Conservation (phyloP, 139 green algal species). For the Bryopsis sp. region DNA sequence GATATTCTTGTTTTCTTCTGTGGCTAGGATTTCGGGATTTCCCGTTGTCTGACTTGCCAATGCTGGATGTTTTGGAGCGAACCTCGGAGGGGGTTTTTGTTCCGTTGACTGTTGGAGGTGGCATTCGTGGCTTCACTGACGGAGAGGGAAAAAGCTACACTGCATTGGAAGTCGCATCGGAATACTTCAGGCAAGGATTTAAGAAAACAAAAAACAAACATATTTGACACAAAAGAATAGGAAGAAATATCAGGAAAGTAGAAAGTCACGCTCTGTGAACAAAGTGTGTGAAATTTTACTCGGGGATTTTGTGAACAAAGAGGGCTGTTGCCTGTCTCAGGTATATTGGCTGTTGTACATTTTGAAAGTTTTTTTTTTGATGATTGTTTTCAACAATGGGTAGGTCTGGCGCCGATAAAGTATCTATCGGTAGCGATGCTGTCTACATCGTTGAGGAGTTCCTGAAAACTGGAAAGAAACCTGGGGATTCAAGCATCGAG, state of each 20-base stretch:
- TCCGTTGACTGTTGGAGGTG: constrained; percentile 93
- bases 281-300: too few species aligned
- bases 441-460: constrained; percentile 63
- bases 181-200: constrained; percentile 95
- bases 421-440: constrained; percentile 93
- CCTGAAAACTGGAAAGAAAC: constrained; percentile 17
- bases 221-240: too few species aligned
- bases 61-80: constrained; percentile 82
- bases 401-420: constrained; percentile 87
- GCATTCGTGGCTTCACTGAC: constrained; percentile 91
- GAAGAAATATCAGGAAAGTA: too few species aligned
- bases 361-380: neutral
- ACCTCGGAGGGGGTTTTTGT: constrained; percentile 94
- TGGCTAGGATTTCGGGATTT: constrained; percentile 74
- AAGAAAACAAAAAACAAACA: too few species aligned
- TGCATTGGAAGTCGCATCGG: constrained; percentile 85
- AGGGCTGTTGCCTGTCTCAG: too few species aligned
- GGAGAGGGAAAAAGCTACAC: constrained; percentile 58
- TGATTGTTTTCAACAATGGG: neutral
- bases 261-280: too few species aligned
- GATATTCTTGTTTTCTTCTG: too few species aligned
- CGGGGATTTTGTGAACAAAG: too few species aligned
- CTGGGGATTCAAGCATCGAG: constrained; percentile 78
- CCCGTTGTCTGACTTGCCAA: constrained; percentile 86
- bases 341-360: too few species aligned